Base-by-base conservation (phyloP, 2,329 filamentous ascomycete species). In the Colletotrichum eleusines region DNA sequence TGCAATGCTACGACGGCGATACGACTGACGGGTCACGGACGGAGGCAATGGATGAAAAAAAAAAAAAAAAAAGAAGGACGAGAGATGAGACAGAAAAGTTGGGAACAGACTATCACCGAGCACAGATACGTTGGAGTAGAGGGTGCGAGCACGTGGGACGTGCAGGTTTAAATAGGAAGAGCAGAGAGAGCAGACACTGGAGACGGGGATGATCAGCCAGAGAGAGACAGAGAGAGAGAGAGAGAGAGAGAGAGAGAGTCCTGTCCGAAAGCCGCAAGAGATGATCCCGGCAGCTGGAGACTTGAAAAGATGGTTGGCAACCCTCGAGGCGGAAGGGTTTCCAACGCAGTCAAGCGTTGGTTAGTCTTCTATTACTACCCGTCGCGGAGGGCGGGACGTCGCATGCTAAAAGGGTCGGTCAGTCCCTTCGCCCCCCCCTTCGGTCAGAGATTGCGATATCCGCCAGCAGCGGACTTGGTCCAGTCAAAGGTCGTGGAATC, bases 71-170 rank as follows among this genome's bases (percentile, higher is more conserved):
- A 62, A 5, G 31, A 31, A 28, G 38, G 62, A 20, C 59, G 40
- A 40, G 33, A 60, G 54, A 23, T 46, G 46, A 38, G 55, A 66
- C 46, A 35, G 7, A 62, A 48, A 40, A 48, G 46, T 23, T 42
- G 46, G 12, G 57, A 62, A 61, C 66, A 63, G 54, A 65, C 40
- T 38, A 26, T 48, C 9, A n/a, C n/a, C 38, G 28, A 26, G 40
- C n/a, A 12, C 8, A 50, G 18, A 33, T n/a, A n/a, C 3, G 59
- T 42, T 14, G 33, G 40, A 46, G 28, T 1, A 65, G 59, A 20
- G 26, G 8, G 20, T 20, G 23, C 23, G 38, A 71, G 51, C 64
- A 68, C 64, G 58, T 71, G 64, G 68, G 68, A 68, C 64, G 68
- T 63, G 68, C 64, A 44, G 58, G 46, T 71, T 59, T 68, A 71